phyloP scores from a whole-genome alignment of 139 green algal genomes.

The Coelastrella sp. region DNA sequence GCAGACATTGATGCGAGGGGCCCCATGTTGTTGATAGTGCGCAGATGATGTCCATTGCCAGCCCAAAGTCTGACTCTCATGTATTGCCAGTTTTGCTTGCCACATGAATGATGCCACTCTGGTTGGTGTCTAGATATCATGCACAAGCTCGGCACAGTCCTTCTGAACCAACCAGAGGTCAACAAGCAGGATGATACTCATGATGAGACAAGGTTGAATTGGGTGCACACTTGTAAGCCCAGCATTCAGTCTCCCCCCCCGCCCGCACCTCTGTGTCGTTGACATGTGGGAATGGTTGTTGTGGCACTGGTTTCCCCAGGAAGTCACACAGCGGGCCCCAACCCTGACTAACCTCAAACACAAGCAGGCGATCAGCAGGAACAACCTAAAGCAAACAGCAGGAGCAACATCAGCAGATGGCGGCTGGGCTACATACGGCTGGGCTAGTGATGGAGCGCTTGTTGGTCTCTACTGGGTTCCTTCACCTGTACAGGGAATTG shows the following conservation, averaged over 20 bases:
- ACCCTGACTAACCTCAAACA: slow-evolving; percentile 11
- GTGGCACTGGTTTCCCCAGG: slow-evolving; percentile 38
- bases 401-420: background rate
- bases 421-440: background rate
- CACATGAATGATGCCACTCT: too few species aligned
- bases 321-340: slow-evolving; percentile 51
- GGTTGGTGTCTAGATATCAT: too few species aligned
- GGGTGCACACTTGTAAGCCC: background rate
- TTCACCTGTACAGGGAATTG: background rate
- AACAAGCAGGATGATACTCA: too few species aligned
- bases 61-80: too few species aligned
- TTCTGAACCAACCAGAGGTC: too few species aligned
- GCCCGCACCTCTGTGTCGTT: slow-evolving; percentile 28
- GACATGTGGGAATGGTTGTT: slow-evolving; percentile 46
- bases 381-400: background rate
- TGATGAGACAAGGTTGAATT: too few species aligned
- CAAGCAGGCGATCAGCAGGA: slow-evolving; percentile 32
- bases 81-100: too few species aligned
- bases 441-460: background rate
- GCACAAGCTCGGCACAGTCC: too few species aligned
- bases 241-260: background rate
- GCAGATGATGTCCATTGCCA: too few species aligned
- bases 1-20: too few species aligned
- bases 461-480: background rate
- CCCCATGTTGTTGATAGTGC: too few species aligned